Percentiles rank a stretch among this genome's conserved stretches.
Conservation (phyloP, 2,329 filamentous ascomycete genomes). For the Corinectria fuckeliana region DNA sequence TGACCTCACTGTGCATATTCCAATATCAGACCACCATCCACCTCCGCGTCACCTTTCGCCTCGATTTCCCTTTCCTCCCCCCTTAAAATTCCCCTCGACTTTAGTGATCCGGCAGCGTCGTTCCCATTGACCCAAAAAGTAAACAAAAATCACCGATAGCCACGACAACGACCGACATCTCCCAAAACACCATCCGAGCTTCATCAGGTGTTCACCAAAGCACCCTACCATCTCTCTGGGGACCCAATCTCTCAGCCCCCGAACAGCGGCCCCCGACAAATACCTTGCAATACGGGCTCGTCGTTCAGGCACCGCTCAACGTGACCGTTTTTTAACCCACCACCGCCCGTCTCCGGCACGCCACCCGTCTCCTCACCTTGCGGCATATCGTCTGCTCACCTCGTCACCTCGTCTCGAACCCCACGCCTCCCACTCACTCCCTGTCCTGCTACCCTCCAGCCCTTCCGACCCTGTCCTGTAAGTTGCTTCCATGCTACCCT, state of each 20-base stretch:
- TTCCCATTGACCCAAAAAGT: neutral
- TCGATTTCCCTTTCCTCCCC: neutral
- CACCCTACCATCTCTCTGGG: conserved; percentile 15
- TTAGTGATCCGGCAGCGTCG: too few relatives aligned
- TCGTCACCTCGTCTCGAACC: conserved; percentile 34
- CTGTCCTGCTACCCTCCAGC: neutral
- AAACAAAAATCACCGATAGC: neutral
- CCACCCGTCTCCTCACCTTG: conserved; percentile 40
- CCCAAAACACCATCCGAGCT: conserved; percentile 16
- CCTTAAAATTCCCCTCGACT: neutral
- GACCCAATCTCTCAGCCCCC: conserved; percentile 19
- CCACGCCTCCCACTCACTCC: conserved; percentile 29
- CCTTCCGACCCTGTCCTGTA: conserved; percentile 7
- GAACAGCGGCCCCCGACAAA: conserved; percentile 10
- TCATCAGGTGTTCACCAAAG: conserved; percentile 21
- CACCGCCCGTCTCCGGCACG: conserved; percentile 26
- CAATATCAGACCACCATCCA: conserved; percentile 35
- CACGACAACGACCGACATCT: neutral
- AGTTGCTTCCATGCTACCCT: conserved; percentile 9
- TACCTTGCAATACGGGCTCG: conserved; percentile 21
- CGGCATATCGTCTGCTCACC: conserved; percentile 35
- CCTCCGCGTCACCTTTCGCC: conserved; percentile 1
- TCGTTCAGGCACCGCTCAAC: conserved; percentile 31
- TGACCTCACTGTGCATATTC: conserved; percentile 31
- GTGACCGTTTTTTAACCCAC: conserved; percentile 26